These are phyloP conservation scores for Rhodamnia rubescens DNA, from an alignment of 345 rosid species.

Conservation along the genomic window DNA sequence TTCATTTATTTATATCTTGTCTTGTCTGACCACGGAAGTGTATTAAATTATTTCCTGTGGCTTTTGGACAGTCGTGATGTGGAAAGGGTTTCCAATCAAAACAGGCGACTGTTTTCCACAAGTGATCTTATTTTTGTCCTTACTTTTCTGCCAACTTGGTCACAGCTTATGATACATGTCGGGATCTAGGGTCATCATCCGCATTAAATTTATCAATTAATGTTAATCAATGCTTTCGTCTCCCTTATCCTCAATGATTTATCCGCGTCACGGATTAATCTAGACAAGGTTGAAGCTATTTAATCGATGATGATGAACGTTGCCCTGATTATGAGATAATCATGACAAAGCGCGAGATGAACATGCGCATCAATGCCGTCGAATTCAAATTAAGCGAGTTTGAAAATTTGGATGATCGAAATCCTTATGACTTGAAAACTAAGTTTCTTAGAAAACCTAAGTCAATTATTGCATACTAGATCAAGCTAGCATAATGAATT, in stretches of 20 bases:
- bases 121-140: not conserved
- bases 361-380: fast-evolving
- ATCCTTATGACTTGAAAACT: not conserved
- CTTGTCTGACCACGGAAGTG: not conserved
- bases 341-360: not conserved
- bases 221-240: not conserved
- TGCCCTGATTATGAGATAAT: not conserved
- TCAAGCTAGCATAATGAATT: not conserved
- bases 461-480: not conserved
- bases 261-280: not conserved
- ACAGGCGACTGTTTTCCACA: not conserved
- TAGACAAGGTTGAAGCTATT: not conserved
- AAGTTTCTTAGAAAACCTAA: not conserved
- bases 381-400: not conserved
- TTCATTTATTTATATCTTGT: too few relatives aligned
- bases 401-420: not conserved
- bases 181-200: not conserved
- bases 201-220: not conserved
- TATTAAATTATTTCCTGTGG: not conserved
- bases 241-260: not conserved
- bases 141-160: not conserved
- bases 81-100: not conserved
- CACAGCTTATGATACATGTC: not conserved
- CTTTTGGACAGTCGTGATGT: not conserved
- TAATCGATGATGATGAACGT: not conserved